Percentiles rank a stretch among this genome's conserved stretches.
Conservation (phyloP, 352 stramenopile species). For the Phytophthora sp. region DNA sequence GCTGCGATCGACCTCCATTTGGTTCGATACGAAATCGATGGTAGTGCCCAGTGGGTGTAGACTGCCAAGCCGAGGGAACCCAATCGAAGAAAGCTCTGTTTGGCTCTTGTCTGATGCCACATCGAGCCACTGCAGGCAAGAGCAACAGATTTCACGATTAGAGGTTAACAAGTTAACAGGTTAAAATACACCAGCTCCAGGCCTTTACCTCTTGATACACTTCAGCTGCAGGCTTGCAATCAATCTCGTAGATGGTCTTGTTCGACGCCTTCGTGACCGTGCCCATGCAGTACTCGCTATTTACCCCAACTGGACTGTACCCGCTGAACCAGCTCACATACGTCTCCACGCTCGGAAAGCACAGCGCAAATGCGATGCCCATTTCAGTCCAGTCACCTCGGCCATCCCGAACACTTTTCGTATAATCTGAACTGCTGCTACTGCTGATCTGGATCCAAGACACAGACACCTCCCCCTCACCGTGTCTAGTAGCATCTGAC, state of each 20-base stretch:
- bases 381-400: slow-evolving; percentile 84
- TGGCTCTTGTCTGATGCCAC: slow-evolving; percentile 78
- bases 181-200: neutral
- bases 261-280: slow-evolving; percentile 86
- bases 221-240: slow-evolving; percentile 79
- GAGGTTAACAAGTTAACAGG: too few species aligned
- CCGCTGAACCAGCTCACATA: slow-evolving; percentile 89
- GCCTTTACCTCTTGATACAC: slow-evolving; percentile 80
- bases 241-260: slow-evolving; percentile 89
- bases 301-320: slow-evolving; percentile 77
- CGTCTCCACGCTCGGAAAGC: slow-evolving; percentile 86
- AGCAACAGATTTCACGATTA: neutral
- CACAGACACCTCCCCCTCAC: slow-evolving; percentile 67
- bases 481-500: slow-evolving; percentile 75
- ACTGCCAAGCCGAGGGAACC: slow-evolving; percentile 83
- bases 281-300: slow-evolving; percentile 85
- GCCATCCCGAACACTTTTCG: slow-evolving; percentile 73
- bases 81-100: slow-evolving; percentile 74
- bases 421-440: slow-evolving; percentile 80
- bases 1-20: slow-evolving; percentile 69
- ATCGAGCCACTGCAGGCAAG: slow-evolving; percentile 71
- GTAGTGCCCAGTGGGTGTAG: slow-evolving; percentile 83
- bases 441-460: slow-evolving; percentile 91
- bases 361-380: slow-evolving; percentile 82
- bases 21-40: slow-evolving; percentile 79